Evolutionary conservation across 768 basidiomycete species (phyloP).

Genomic region (Leucocoprinus birnbaumii): DNA sequence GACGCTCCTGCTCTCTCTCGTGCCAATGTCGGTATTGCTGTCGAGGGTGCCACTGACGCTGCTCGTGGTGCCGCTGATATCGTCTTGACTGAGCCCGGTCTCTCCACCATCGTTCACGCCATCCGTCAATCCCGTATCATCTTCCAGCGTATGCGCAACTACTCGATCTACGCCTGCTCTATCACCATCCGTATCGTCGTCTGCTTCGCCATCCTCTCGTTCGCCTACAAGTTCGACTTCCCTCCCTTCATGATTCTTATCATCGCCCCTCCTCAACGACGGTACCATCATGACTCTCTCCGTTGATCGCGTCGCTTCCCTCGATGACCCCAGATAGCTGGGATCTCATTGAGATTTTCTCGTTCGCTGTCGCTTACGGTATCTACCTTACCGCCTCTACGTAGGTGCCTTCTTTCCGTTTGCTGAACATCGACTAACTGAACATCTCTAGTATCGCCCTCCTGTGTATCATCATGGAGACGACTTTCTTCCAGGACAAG

Average conservation of each 20-base stretch:
- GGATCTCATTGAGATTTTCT: conserved; percentile 96
- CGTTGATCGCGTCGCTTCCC: conserved; percentile 93
- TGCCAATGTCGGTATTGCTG: conserved; percentile 99
- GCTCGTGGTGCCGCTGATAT: conserved; percentile 99
- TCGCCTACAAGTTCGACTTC: conserved; percentile 97
- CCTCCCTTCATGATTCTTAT: conserved; percentile 99
- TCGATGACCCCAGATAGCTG: conserved; percentile 94
- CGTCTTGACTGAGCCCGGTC: conserved; percentile 96
- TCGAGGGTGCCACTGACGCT: conserved; percentile 98
- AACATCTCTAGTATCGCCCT: conserved; percentile 58
- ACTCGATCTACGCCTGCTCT: conserved; percentile 93
- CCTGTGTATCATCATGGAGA: conserved; percentile 81
- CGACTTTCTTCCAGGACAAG: conserved; percentile 84
- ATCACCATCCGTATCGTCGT: conserved; percentile 99
- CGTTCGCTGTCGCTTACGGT: conserved; percentile 94
- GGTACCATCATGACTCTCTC: conserved; percentile 99
- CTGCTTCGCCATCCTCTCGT: conserved; percentile 93
- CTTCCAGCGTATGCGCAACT: conserved; percentile 99
- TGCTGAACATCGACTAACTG: conserved; percentile 13
- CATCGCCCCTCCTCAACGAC: conserved; percentile 94
- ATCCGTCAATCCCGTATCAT: conserved; percentile 98
- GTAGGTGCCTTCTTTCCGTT: conserved; percentile 29
- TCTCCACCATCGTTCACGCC: conserved; percentile 98
- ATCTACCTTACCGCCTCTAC: conserved; percentile 90
- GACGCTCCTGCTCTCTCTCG: conserved; percentile 97